Evolutionary conservation across 2,329 filamentous ascomycete species (phyloP).

Genomic region (Drechslerella dactyloides): DNA sequence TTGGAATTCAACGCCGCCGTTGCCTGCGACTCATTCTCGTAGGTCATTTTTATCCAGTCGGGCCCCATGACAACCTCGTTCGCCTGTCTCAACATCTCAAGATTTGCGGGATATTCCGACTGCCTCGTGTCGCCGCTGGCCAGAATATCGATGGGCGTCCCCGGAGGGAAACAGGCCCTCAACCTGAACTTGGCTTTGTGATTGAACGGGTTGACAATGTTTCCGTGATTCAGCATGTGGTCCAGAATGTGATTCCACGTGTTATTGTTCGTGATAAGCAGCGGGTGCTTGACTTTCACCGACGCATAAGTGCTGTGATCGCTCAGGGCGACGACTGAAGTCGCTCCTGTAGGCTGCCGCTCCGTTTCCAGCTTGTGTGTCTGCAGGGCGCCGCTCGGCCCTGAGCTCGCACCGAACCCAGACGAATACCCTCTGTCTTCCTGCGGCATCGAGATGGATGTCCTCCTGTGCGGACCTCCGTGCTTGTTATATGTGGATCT

Average conservation of each 20-base stretch:
- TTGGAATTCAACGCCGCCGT: conserved; percentile 27
- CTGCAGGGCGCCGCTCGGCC: background rate
- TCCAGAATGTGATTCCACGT: conserved; percentile 39
- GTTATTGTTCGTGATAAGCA: conserved; percentile 41
- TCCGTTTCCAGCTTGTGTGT: conserved; percentile 18
- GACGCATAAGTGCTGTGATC: conserved; percentile 34
- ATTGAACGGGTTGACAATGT: conserved; percentile 45
- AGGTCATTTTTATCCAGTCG: conserved; percentile 48
- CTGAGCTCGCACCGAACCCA: conserved; percentile 6
- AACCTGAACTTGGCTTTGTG: conserved; percentile 36
- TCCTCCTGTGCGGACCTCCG: conserved; percentile 18
- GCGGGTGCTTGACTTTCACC: conserved; percentile 32
- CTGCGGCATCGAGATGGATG: conserved; percentile 31
- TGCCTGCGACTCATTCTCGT: conserved; percentile 40
- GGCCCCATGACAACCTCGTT: conserved; percentile 47
- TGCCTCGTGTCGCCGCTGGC: conserved; percentile 40
- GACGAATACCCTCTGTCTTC: conserved; percentile 35
- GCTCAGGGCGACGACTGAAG: conserved; percentile 1
- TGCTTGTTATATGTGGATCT: conserved; percentile 46
- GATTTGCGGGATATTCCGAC: conserved; percentile 38
- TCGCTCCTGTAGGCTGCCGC: conserved; percentile 2
- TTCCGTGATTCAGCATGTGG: conserved; percentile 45
- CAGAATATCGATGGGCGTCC: conserved; percentile 34
- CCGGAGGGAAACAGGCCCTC: conserved; percentile 39
- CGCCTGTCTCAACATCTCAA: conserved; percentile 36